Evolutionary conservation across 148 eudicot species (phyloP), one percentile per base, ranked within the genome.

Genomic region (Bassia scoparia): DNA sequence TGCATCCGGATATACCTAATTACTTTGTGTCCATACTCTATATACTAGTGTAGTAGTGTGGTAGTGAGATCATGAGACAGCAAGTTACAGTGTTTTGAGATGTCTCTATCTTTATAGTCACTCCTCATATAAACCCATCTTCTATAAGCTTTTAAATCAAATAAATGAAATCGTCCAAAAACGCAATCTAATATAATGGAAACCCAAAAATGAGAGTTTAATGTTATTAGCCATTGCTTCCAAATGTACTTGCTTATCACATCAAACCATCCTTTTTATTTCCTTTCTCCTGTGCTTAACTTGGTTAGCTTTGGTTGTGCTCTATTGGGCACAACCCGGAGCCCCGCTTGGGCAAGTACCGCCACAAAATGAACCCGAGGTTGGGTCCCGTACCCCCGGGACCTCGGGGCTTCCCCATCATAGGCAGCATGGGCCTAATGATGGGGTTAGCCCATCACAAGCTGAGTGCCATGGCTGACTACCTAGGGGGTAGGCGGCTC

Each of bases 341-440:
- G 96, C 59, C 85, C 88, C 0, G 90, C 92, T 6, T 88, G 92
- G 92, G 96, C 17, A 86, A 80, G n/a, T 24, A 76, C 64, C 33
- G 67, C 7, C 44, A 62, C 46, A 35, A 21, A 62, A 16, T 33
- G 14, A 62, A 14, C 46, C 16, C 67, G 3, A 5, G 17, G 21
- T 20, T 13, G 2, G 20, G 44, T 46, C 46, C 44, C 5, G 41
- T 35, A 62, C 29, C 44, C 34, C 89, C 87, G 0, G 96, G 96
- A 3, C 92, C 96, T 0, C 33, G 43, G 17, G 96, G 96, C 2
- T 61, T 72, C 68, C 96, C 96, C 4, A 44, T 90, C 34, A 38
- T 86, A 2, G 96, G 96, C 2, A 84, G 87, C 72, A 82, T 86
- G 82, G 21, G 12, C 64, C 83, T 90, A 69, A 82, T 86, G 90